Conservation (phyloP, 805 yeast genomes). For the Wickerhamomyces chaumierensis region DNA sequence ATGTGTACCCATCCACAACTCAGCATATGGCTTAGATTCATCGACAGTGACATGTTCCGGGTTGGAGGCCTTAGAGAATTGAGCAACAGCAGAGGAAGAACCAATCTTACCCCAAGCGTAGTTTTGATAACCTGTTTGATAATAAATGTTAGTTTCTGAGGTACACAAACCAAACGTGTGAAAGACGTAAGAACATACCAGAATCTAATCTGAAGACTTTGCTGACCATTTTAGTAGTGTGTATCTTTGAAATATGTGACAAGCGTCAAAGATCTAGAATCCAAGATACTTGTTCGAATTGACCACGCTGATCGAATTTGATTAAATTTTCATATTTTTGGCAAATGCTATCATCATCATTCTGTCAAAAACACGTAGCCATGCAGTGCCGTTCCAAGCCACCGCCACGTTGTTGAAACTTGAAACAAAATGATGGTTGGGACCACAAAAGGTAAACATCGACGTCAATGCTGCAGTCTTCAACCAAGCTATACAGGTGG, state of each 20-base stretch:
- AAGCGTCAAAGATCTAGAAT: too few relatives aligned
- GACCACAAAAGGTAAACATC: too few relatives aligned
- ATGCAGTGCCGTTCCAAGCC: too few relatives aligned
- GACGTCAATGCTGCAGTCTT: too few relatives aligned
- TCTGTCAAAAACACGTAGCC: too few relatives aligned
- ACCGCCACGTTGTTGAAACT: too few relatives aligned
- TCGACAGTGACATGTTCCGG: constrained; percentile 44
- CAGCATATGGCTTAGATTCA: constrained; percentile 84
- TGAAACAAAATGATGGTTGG: too few relatives aligned
- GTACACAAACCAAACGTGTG: not conserved
- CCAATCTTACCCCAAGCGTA: constrained; percentile 90
- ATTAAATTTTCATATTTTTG: too few relatives aligned
- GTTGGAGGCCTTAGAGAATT: constrained; percentile 65
- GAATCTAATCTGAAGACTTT: constrained; percentile 29
- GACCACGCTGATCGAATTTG: not conserved
- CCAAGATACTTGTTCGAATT: too few relatives aligned
- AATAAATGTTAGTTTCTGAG: not conserved
- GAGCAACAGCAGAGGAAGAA: constrained; percentile 76
- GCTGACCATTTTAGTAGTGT: constrained; percentile 16
- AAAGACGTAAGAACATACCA: constrained; percentile 17
- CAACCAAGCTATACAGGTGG: too few relatives aligned
- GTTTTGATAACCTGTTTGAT: constrained; percentile 50
- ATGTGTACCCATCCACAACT: constrained; percentile 99
- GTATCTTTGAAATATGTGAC: too few relatives aligned
- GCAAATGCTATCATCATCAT: too few relatives aligned